A percentile compares a stretch with the other conserved stretches of the same genome.
phyloP scores from a whole-genome alignment of 2,329 filamentous ascomycete genomes.

The Teratosphaeria nubilosa region DNA sequence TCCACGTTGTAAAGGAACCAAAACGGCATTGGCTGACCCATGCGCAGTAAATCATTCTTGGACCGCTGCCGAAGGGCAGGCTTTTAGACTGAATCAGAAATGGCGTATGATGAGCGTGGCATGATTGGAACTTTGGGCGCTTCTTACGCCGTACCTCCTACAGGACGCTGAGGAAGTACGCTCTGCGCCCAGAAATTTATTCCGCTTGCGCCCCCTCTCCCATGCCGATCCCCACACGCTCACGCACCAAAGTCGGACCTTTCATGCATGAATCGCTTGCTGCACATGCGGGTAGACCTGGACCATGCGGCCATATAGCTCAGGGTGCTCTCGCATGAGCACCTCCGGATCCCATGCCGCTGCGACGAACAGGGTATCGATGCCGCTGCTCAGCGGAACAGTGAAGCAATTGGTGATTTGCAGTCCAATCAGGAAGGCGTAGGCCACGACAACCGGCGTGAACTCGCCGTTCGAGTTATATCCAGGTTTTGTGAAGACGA shows the following conservation, averaged over 20 bases:
- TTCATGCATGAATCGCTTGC: conserved; percentile 17
- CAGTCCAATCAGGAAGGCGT: conserved; percentile 78
- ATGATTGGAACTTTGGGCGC: too few species aligned
- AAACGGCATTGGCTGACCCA: too few species aligned
- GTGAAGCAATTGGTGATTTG: conserved; percentile 87
- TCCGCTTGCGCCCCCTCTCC: background rate
- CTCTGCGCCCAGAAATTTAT: background rate
- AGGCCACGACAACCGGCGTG: conserved; percentile 70
- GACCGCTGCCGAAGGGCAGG: too few species aligned
- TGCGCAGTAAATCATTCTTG: too few species aligned
- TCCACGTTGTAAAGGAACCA: too few species aligned
- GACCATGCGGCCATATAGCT: conserved; percentile 71
- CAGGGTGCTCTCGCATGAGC: conserved; percentile 68
- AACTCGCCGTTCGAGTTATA: conserved; percentile 63
- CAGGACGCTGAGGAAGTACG: background rate
- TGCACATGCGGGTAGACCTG: conserved; percentile 61
- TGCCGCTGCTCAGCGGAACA: conserved; percentile 75
- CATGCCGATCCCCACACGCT: background rate
- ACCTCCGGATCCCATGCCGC: conserved; percentile 59
- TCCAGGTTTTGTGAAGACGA: conserved; percentile 66
- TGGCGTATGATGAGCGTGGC: too few species aligned
- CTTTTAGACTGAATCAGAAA: too few species aligned
- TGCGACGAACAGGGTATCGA: conserved; percentile 86
- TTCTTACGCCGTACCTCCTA: too few species aligned
- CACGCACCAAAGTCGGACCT: background rate